phyloP scores from a whole-genome alignment of 805 yeast genomes.

The Brettanomyces anomalus region DNA sequence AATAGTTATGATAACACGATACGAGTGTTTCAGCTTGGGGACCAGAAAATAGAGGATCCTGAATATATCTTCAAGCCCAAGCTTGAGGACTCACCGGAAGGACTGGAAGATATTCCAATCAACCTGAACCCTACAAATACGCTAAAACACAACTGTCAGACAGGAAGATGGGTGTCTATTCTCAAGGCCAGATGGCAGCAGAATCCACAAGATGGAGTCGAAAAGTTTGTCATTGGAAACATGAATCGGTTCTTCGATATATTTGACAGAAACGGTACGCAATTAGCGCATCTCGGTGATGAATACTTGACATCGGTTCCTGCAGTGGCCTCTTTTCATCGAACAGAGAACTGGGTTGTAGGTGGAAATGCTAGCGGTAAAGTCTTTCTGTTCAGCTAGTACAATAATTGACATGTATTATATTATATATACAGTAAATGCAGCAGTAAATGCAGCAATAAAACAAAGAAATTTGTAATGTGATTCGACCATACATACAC shows the following conservation, averaged over 20 bases:
- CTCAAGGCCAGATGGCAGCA: slow-evolving; percentile 82
- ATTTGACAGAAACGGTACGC: slow-evolving; percentile 67
- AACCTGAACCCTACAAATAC: slow-evolving; percentile 52
- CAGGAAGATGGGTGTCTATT: slow-evolving; percentile 95
- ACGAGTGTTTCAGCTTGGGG: slow-evolving; percentile 53
- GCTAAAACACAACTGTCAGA: slow-evolving; percentile 85
- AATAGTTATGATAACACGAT: slow-evolving; percentile 91
- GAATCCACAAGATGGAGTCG: slow-evolving; percentile 57
- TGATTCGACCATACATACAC: background rate
- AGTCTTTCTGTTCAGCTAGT: slow-evolving; percentile 44
- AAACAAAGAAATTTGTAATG: background rate
- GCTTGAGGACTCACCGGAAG: slow-evolving; percentile 11
- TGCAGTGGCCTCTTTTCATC: slow-evolving; percentile 80
- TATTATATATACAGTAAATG: background rate
- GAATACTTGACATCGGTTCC: slow-evolving; percentile 79
- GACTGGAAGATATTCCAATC: slow-evolving; percentile 21
- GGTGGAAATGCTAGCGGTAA: slow-evolving; percentile 97
- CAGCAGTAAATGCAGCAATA: background rate
- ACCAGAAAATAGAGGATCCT: slow-evolving; percentile 15
- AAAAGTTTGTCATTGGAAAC: slow-evolving; percentile 86
- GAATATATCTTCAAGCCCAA: slow-evolving; percentile 10
- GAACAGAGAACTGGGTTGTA: slow-evolving; percentile 77
- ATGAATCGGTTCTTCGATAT: slow-evolving; percentile 87
- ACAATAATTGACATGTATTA: background rate
- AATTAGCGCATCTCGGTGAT: slow-evolving; percentile 60